Conservation (phyloP, 2,329 filamentous ascomycete genomes). For the Arachnomyces sp. region DNA sequence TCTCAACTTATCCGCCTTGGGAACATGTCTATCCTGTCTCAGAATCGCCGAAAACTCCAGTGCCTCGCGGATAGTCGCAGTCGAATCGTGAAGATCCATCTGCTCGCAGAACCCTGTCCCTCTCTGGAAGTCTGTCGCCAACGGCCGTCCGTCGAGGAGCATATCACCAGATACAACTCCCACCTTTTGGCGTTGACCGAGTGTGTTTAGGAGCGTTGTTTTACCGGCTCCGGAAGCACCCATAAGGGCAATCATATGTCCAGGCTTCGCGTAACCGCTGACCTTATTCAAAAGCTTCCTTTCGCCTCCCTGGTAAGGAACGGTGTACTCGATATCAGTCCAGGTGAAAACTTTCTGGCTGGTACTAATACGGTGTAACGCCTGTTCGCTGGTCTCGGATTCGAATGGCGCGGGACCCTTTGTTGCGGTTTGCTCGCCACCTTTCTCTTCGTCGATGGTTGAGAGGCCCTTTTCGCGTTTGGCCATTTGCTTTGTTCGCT, state of each 20-base stretch:
- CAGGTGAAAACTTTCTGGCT: constrained; percentile 63
- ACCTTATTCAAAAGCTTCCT: constrained; percentile 60
- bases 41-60: constrained; percentile 61
- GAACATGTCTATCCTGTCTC: constrained; percentile 48
- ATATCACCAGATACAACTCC: constrained; percentile 61
- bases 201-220: constrained; percentile 70
- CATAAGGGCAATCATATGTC: constrained; percentile 71
- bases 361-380: constrained; percentile 39
- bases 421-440: constrained; percentile 20
- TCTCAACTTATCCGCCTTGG: constrained; percentile 53
- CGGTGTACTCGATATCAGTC: constrained; percentile 62
- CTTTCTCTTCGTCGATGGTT: constrained; percentile 52
- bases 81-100: constrained; percentile 62
- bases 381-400: constrained; percentile 22
- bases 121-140: constrained; percentile 57
- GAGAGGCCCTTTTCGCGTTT: constrained; percentile 24
- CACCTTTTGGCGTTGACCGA: constrained; percentile 61
- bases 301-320: constrained; percentile 56
- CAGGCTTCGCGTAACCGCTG: constrained; percentile 70
- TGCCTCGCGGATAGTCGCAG: constrained; percentile 59
- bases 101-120: constrained; percentile 65
- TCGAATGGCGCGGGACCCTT: constrained; percentile 18
- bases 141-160: constrained; percentile 58
- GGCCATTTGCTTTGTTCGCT: constrained; percentile 48
- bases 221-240: constrained; percentile 77